Base-by-base conservation (phyloP, 2,329 filamentous ascomycete genomes). In the Fusarium camptoceras region DNA sequence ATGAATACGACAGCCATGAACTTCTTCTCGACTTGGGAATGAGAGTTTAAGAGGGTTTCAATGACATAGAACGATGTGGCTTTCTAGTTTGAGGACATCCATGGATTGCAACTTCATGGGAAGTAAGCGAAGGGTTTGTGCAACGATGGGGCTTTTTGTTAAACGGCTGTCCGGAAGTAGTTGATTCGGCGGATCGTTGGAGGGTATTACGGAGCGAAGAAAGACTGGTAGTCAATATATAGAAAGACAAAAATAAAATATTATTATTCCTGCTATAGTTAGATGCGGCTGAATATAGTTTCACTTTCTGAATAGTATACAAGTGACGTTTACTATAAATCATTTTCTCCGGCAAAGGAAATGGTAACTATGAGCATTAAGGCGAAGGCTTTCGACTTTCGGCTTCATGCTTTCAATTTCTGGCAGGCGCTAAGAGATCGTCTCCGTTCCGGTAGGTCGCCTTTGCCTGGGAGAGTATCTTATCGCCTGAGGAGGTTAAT, bases 101-200 rank as follows among this genome's bases (percentile, higher is more conserved):
- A 6, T 53, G 49, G 49, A 34, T 53, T 41, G 34, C 49, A 22
- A 8, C 24, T 6, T n/a, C 30, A 18, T 53, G 49, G 49, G 49
- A 53, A 53, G 34, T 53, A 8, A 53, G 49, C 12, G 49, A 53
- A 25, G 49, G 49, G 9, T 53, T 53, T 14, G 24, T 53, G 31
- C n/a, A n/a, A 28, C 34, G 49, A 9, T 53, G 49, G 49, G 49
- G 49, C 9, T 53, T 41, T 15, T 41, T 41, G 4, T 24, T 41
- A 7, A 9, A 41, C 5, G 49, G 49, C 0, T 53, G 49, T 41
- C 14, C 25, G 8, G 34, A 22, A 3, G 14, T 53, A 14, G 8
- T 53, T 18, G 14, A 30, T 2, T 16, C n/a, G 30, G 34, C 49
- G 18, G 16, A 53, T 25, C n/a, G 24, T 18, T 53, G 49, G 34